phyloP scores from a whole-genome alignment of 1,284 basidiomycete species.

The Meripilus lineatus region DNA sequence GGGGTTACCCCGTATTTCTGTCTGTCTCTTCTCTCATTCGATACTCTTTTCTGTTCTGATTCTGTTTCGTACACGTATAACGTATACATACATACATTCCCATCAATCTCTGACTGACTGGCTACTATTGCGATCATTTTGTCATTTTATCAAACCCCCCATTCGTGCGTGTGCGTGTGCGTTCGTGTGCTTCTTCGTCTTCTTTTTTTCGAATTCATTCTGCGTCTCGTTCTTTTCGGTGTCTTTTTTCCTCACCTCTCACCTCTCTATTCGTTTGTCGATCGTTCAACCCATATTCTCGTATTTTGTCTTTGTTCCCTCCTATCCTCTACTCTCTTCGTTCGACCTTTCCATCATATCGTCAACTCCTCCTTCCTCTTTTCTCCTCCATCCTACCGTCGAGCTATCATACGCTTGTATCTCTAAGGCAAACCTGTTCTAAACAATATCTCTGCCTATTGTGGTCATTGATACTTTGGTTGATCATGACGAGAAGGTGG shows the following conservation, averaged over 20 bases:
- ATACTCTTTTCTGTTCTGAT: no score
- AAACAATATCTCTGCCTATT: conserved; percentile 12
- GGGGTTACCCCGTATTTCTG: no score
- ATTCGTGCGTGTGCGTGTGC: no score
- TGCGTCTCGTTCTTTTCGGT: conserved; percentile 10
- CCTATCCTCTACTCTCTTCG: no score
- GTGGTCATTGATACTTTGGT: no score
- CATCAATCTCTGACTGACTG: no score
- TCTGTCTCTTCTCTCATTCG: no score
- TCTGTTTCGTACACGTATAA: no score
- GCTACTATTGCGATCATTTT: no score
- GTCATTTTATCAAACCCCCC: no score
- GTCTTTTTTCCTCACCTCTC: conserved; percentile 13
- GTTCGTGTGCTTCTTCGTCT: conserved; percentile 11
- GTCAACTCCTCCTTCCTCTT: not conserved
- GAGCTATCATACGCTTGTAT: conserved; percentile 33
- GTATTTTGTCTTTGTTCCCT: not conserved
- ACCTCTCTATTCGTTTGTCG: not conserved
- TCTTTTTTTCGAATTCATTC: conserved; percentile 3
- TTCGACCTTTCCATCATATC: not conserved
- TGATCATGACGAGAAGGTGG: no score
- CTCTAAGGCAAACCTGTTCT: conserved; percentile 20
- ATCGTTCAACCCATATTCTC: conserved; percentile 9
- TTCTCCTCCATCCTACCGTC: not conserved
- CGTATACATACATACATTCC: no score